phyloP scores from a whole-genome alignment of 345 rosid genomes.

The Corchorus olitorius region DNA sequence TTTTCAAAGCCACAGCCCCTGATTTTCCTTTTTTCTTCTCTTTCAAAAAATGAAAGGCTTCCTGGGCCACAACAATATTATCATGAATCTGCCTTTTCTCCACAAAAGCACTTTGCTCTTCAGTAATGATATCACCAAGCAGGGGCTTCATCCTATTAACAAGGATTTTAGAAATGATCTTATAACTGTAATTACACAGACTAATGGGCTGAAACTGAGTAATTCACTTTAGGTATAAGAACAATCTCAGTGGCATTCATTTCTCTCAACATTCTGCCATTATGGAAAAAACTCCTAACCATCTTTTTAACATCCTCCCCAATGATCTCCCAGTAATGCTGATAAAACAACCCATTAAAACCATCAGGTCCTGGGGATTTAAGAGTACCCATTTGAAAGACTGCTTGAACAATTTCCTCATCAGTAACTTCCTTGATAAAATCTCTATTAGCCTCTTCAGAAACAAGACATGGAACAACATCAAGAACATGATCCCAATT shows the following conservation, averaged over 20 bases:
- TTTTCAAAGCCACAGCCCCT: neutral
- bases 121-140: neutral
- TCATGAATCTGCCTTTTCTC: neutral
- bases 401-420: neutral
- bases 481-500: too few species aligned
- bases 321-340: neutral
- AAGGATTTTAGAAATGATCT: too few species aligned
- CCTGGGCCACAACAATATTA: neutral
- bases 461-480: neutral
- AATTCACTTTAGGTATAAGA: neutral
- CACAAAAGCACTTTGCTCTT: neutral
- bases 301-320: too few species aligned
- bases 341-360: neutral
- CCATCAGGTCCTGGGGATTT: neutral
- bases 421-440: neutral
- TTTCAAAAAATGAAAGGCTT: neutral
- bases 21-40: neutral
- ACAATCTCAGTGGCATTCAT: neutral
- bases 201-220: neutral
- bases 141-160: too few species aligned
- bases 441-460: neutral
- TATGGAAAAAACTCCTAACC: too few species aligned
- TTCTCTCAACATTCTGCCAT: too few species aligned
- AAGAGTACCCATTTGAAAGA: neutral
- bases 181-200: too few species aligned